Conservation (phyloP, 306 rosid species). For the Spatholobus suberectus region DNA sequence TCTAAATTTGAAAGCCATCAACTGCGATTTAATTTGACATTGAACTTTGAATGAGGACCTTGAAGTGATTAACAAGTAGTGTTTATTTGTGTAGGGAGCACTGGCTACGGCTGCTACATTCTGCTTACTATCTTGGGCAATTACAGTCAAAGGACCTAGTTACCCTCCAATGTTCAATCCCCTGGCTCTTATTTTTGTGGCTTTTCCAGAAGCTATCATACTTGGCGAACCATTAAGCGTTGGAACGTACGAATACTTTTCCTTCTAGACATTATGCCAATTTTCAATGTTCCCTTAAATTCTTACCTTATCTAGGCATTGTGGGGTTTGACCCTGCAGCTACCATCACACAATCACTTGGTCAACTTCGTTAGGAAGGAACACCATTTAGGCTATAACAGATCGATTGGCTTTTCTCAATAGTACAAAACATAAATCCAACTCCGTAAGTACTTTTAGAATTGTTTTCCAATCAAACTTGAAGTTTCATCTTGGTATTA, state of each 20-base stretch:
- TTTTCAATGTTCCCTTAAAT: not conserved
- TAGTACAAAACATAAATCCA: not conserved
- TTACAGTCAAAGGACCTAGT: slow-evolving; percentile 62
- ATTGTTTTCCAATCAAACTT: not conserved
- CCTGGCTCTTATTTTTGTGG: slow-evolving; percentile 66
- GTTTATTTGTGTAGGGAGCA: slow-evolving; percentile 55
- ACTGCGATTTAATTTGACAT: not conserved
- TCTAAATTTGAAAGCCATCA: not conserved
- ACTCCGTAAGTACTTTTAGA: not conserved
- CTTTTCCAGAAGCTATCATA: slow-evolving; percentile 58
- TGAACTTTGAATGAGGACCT: not conserved
- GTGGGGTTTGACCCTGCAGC: not conserved
- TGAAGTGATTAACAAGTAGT: not conserved
- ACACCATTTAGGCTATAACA: not conserved
- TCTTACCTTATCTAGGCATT: not conserved
- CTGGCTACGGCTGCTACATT: slow-evolving; percentile 65
- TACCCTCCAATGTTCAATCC: slow-evolving; percentile 85
- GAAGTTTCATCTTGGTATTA: not conserved
- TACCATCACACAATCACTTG: not conserved
- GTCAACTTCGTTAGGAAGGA: not conserved
- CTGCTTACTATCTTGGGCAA: slow-evolving; percentile 62
- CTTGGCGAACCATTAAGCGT: slow-evolving; percentile 56
- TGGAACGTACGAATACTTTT: slow-evolving; percentile 56
- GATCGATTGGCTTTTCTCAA: not conserved
- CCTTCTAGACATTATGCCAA: not conserved